A percentile compares a stretch with the other conserved stretches of the same genome.
Evolutionary conservation across 768 basidiomycete genomes (phyloP).

Genomic region (Tulasnella sp.): DNA sequence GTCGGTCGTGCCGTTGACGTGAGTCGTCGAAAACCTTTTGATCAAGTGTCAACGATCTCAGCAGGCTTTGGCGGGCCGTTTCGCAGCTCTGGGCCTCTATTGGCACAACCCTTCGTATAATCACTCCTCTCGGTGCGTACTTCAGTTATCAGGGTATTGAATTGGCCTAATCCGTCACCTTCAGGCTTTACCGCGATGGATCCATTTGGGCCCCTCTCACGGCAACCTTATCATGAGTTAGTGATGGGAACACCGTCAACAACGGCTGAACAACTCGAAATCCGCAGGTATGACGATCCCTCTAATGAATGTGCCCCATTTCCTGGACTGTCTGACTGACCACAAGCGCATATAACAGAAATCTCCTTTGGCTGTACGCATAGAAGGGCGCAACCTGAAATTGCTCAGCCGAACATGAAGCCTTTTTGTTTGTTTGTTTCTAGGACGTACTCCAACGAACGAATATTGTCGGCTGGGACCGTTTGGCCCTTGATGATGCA

Average conservation of each 20-base stretch:
- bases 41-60: too few relatives aligned
- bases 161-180: background rate
- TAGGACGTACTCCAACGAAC: constrained; percentile 5
- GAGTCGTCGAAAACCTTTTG: background rate
- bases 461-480: constrained; percentile 6
- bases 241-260: background rate
- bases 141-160: background rate
- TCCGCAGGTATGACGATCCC: background rate
- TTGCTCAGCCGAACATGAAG: too few relatives aligned
- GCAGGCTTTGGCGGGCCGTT: background rate
- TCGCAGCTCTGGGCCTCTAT: constrained; percentile 6
- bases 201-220: constrained; percentile 1
- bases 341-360: background rate
- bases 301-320: background rate
- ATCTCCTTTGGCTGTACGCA: constrained; percentile 12
- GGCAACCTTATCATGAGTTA: background rate
- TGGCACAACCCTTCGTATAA: background rate
- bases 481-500: constrained; percentile 11
- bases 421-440: too few relatives aligned
- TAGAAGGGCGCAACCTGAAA: background rate
- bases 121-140: background rate
- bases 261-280: background rate
- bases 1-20: constrained; percentile 12
- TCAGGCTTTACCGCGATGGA: constrained; percentile 1
- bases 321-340: background rate